phyloP scores from a whole-genome alignment of 2,329 filamentous ascomycete species.

The Aureobasidium sp. region DNA sequence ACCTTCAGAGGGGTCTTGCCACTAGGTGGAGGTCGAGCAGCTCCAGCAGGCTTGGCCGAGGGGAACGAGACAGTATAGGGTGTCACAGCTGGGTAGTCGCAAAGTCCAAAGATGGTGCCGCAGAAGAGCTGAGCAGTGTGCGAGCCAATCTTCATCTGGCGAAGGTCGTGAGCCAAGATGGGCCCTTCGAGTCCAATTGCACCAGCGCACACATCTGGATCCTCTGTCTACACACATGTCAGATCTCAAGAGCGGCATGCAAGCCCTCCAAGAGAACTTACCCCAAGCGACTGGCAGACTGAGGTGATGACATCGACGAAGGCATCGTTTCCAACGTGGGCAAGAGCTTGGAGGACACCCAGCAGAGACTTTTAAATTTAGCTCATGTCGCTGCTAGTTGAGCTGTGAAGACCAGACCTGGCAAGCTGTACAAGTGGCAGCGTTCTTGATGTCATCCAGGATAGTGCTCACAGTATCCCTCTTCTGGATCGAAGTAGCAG shows the following conservation, averaged over 20 bases:
- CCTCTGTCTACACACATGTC: conserved; percentile 30
- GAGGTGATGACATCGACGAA: conserved; percentile 32
- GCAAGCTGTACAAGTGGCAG: conserved; percentile 23
- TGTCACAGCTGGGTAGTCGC: conserved; percentile 39
- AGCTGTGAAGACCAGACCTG: conserved; percentile 18
- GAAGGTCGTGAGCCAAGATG: conserved; percentile 42
- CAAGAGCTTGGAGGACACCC: conserved; percentile 36
- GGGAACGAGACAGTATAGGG: conserved; percentile 39
- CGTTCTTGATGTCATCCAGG: conserved; percentile 5
- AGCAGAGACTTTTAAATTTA: conserved; percentile 25
- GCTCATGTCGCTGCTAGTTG: neutral
- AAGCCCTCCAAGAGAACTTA: conserved; percentile 15
- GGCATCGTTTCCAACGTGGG: conserved; percentile 34
- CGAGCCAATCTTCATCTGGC: conserved; percentile 40
- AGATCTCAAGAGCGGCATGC: neutral
- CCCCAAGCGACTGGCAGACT: conserved; percentile 29
- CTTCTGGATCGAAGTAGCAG: neutral
- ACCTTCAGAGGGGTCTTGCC: conserved; percentile 43
- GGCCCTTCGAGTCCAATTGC: conserved; percentile 45
- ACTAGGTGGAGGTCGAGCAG: conserved; percentile 35
- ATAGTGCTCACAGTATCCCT: conserved; percentile 5
- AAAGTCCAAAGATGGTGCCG: conserved; percentile 46
- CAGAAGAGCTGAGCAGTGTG: conserved; percentile 46
- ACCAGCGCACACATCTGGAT: conserved; percentile 49
- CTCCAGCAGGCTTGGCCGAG: conserved; percentile 28